Percentiles rank a stretch among this genome's conserved stretches.
These are phyloP conservation scores for Termitomyces sp. DNA, from an alignment of 768 basidiomycete species.

Conservation along the genomic window DNA sequence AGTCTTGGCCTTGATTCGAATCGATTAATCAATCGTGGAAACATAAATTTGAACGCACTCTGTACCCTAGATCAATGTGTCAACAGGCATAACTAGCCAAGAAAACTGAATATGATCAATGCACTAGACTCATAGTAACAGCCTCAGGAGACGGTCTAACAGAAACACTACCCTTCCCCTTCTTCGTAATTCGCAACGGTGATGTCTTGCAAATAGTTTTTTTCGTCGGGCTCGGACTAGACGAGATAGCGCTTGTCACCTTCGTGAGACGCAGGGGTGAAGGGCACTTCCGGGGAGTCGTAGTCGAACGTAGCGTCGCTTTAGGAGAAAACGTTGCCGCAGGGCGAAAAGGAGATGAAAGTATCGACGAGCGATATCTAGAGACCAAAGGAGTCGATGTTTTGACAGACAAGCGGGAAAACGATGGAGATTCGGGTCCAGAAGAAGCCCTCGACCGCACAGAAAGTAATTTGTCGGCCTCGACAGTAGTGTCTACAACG, in stretches of 20 bases:
- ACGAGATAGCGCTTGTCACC: not conserved
- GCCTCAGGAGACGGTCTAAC: not conserved
- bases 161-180: not conserved
- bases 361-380: slow-evolving; percentile 5
- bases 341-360: slow-evolving; percentile 4
- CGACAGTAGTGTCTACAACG: not conserved
- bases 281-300: not conserved
- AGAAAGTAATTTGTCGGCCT: not conserved
- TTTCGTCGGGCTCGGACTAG: slow-evolving; percentile 7
- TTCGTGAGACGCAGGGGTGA: not conserved
- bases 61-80: not conserved
- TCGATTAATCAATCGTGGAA: not conserved
- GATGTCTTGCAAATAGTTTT: slow-evolving; percentile 9
- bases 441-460: not conserved
- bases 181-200: slow-evolving; percentile 16
- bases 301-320: not conserved
- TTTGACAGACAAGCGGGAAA: slow-evolving; percentile 4
- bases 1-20: not conserved
- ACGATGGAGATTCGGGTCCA: slow-evolving; percentile 5
- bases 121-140: not conserved
- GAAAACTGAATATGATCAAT: not conserved
- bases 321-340: slow-evolving; percentile 2
- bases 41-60: not conserved
- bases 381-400: slow-evolving; percentile 10
- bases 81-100: not conserved